Evolutionary conservation across 2,329 filamentous ascomycete species (phyloP).

Genomic region (Ophiobolus disseminans): DNA sequence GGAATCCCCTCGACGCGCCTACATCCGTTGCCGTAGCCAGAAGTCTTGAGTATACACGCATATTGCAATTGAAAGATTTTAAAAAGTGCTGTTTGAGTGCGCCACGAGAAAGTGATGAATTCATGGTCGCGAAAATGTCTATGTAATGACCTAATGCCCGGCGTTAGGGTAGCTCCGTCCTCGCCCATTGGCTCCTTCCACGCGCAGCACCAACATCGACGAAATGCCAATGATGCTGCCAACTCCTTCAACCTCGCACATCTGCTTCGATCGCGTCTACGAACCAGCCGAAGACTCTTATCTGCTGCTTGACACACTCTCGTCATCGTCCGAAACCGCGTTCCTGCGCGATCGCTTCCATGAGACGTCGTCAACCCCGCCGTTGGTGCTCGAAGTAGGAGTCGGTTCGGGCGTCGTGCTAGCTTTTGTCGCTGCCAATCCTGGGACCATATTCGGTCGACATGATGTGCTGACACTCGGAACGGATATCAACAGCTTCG

Average conservation of each 20-base stretch:
- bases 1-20: constrained; percentile 43
- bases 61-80: constrained; percentile 13
- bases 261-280: constrained; percentile 87
- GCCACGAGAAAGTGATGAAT: constrained; percentile 18
- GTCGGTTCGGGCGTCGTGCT: constrained; percentile 94
- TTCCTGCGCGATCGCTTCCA: constrained; percentile 73
- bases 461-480: constrained; percentile 73
- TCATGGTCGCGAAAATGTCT: constrained; percentile 7
- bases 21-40: constrained; percentile 46
- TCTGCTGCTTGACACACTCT: constrained; percentile 89
- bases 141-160: constrained; percentile 36
- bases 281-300: constrained; percentile 97
- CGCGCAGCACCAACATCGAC: constrained; percentile 18
- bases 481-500: constrained; percentile 84
- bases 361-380: constrained; percentile 31
- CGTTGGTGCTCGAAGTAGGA: constrained; percentile 82
- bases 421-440: constrained; percentile 82
- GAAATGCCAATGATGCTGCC: constrained; percentile 72
- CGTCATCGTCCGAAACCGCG: constrained; percentile 69
- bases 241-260: constrained; percentile 91
- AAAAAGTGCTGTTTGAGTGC: not conserved
- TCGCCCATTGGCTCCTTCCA: constrained; percentile 28
- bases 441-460: constrained; percentile 74
- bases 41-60: constrained; percentile 40
- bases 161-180: constrained; percentile 24